phyloP scores from a whole-genome alignment of 768 basidiomycete species.

The Hericium alpestre region DNA sequence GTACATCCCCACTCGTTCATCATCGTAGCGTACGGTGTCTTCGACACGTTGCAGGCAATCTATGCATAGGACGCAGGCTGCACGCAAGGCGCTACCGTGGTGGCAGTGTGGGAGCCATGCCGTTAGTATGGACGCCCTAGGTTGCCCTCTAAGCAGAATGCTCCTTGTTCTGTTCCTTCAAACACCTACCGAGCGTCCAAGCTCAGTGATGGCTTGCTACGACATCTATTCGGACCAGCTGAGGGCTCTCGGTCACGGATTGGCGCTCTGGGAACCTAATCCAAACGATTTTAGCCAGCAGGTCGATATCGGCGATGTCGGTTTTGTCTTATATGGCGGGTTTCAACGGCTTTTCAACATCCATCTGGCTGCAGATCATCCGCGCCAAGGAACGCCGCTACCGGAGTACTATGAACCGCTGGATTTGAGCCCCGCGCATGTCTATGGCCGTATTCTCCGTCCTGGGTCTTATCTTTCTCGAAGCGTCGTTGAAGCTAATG shows the following conservation, averaged over 20 bases:
- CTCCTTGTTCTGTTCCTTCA: too few relatives aligned
- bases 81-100: too few relatives aligned
- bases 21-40: too few relatives aligned
- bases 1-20: too few relatives aligned
- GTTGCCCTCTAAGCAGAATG: too few relatives aligned
- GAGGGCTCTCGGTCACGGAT: not conserved
- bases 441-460: not conserved
- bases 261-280: slow-evolving; percentile 12
- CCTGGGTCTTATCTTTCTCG: slow-evolving; percentile 2
- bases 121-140: too few relatives aligned
- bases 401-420: slow-evolving; percentile 4
- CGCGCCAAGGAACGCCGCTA: not conserved
- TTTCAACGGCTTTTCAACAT: slow-evolving; percentile 16
- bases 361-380: slow-evolving; percentile 1
- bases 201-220: not conserved
- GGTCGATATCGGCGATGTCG: slow-evolving; percentile 15
- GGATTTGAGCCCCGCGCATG: not conserved
- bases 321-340: slow-evolving; percentile 7
- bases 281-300: slow-evolving; percentile 4
- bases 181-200: not conserved
- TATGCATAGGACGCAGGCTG: too few relatives aligned
- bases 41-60: too few relatives aligned
- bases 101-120: too few relatives aligned
- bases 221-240: slow-evolving; percentile 10
- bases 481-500: not conserved